A percentile compares a stretch with the other conserved stretches of the same genome.
Evolutionary conservation across 805 yeast genomes (phyloP).

Genomic region (Kluyveromyces lactis): DNA sequence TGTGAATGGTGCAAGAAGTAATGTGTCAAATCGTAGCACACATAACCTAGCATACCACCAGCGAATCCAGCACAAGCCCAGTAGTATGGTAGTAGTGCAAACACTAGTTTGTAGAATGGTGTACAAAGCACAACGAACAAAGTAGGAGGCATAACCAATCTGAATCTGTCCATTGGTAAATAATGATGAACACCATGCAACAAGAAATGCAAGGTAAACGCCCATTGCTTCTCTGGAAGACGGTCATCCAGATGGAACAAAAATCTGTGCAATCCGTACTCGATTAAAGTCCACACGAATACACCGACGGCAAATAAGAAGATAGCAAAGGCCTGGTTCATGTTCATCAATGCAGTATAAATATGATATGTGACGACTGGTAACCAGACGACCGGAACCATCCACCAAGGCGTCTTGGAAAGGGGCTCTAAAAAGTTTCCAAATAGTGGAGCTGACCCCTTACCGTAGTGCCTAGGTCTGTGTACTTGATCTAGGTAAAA

Average conservation of each 20-base stretch:
- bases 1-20: constrained; percentile 84
- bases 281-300: constrained; percentile 88
- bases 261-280: constrained; percentile 82
- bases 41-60: constrained; percentile 93
- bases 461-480: constrained; percentile 96
- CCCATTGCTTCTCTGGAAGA: constrained; percentile 71
- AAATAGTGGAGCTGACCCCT: constrained; percentile 92
- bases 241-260: constrained; percentile 85
- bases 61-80: constrained; percentile 89
- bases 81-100: constrained; percentile 66
- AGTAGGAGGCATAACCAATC: constrained; percentile 96
- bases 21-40: constrained; percentile 88
- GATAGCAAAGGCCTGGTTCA: constrained; percentile 37
- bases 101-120: constrained; percentile 78
- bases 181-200: constrained; percentile 96
- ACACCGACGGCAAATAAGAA: constrained; percentile 71
- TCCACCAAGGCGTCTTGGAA: constrained; percentile 90
- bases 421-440: constrained; percentile 93
- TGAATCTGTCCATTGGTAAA: constrained; percentile 89
- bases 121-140: constrained; percentile 60
- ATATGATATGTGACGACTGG: constrained; percentile 67
- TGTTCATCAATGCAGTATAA: constrained; percentile 46
- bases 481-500: constrained; percentile 95
- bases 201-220: constrained; percentile 77
- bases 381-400: constrained; percentile 80